Evolutionary conservation across 2,329 filamentous ascomycete species (phyloP).

Genomic region (Fusarium brevicatenulatum): DNA sequence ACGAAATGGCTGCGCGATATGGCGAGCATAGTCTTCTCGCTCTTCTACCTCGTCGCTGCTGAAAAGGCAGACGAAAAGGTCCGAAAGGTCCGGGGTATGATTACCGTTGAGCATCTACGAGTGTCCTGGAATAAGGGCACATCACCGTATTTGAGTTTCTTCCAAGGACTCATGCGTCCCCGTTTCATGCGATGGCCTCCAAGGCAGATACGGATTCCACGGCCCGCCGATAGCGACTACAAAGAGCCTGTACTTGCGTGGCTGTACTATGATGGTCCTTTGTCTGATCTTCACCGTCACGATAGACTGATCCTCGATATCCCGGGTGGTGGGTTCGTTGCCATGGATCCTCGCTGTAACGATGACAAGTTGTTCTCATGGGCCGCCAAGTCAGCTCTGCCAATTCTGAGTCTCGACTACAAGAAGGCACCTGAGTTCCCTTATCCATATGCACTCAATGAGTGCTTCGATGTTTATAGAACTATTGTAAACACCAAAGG

Average conservation of each 20-base stretch:
- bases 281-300: conserved; percentile 80
- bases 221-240: conserved; percentile 83
- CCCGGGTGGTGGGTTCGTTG: conserved; percentile 93
- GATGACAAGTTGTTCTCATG: conserved; percentile 95
- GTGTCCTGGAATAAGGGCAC: conserved; percentile 96
- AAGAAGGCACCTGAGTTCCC: conserved; percentile 62
- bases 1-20: conserved; percentile 83
- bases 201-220: conserved; percentile 82
- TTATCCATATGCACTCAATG: conserved; percentile 60
- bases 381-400: conserved; percentile 89
- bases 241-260: conserved; percentile 84
- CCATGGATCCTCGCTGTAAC: conserved; percentile 93
- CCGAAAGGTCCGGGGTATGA: conserved; percentile 82
- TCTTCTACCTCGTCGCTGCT: conserved; percentile 92
- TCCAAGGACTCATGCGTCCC: conserved; percentile 79
- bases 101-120: conserved; percentile 91
- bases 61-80: conserved; percentile 98
- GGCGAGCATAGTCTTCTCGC: conserved; percentile 82
- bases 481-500: conserved; percentile 51
- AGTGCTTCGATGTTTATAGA: conserved; percentile 60
- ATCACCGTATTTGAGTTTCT: conserved; percentile 81
- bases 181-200: conserved; percentile 84
- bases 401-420: conserved; percentile 91
- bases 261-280: conserved; percentile 93
- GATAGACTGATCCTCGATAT: conserved; percentile 86